Evolutionary conservation across 805 yeast genomes (phyloP).

Genomic region (Pichia eremophila): DNA sequence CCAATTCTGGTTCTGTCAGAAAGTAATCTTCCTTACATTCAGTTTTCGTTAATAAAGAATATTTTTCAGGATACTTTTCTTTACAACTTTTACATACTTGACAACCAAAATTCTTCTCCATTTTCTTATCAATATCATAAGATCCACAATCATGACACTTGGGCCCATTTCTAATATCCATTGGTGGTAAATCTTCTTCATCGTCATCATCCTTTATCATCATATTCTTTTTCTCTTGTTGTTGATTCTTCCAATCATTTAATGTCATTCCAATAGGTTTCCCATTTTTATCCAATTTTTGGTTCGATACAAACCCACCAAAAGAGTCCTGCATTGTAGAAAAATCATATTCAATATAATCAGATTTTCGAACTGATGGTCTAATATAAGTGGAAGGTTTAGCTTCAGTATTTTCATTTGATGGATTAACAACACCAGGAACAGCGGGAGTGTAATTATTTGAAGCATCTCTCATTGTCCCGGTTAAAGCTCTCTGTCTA

Average conservation of each 20-base stretch:
- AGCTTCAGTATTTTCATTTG: not conserved
- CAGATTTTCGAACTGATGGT: slow-evolving; percentile 47
- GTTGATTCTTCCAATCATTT: slow-evolving; percentile 50
- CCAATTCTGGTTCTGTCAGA: slow-evolving; percentile 85
- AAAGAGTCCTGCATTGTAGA: slow-evolving; percentile 80
- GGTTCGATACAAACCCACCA: slow-evolving; percentile 71
- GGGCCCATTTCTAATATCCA: slow-evolving; percentile 65
- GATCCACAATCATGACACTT: slow-evolving; percentile 78
- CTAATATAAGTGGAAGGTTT: slow-evolving; percentile 16
- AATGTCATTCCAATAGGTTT: slow-evolving; percentile 30
- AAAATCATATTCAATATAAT: slow-evolving; percentile 78
- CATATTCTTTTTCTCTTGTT: slow-evolving; percentile 27
- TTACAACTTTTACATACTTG: slow-evolving; percentile 78
- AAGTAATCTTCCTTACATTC: slow-evolving; percentile 91
- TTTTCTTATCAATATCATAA: slow-evolving; percentile 67
- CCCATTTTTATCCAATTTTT: slow-evolving; percentile 17
- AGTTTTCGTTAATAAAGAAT: slow-evolving; percentile 84
- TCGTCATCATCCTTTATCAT: slow-evolving; percentile 6
- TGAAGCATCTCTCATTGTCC: slow-evolving; percentile 17
- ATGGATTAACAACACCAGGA: not conserved
- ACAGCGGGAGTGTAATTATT: slow-evolving; percentile 4
- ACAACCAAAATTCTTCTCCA: slow-evolving; percentile 57
- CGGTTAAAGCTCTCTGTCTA: slow-evolving; percentile 8
- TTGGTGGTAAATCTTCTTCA: slow-evolving; percentile 53
- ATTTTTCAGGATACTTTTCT: slow-evolving; percentile 71